Evolutionary conservation across 23 red algal genomes (phyloP).

Genomic region (Gracilaria caudata): DNA sequence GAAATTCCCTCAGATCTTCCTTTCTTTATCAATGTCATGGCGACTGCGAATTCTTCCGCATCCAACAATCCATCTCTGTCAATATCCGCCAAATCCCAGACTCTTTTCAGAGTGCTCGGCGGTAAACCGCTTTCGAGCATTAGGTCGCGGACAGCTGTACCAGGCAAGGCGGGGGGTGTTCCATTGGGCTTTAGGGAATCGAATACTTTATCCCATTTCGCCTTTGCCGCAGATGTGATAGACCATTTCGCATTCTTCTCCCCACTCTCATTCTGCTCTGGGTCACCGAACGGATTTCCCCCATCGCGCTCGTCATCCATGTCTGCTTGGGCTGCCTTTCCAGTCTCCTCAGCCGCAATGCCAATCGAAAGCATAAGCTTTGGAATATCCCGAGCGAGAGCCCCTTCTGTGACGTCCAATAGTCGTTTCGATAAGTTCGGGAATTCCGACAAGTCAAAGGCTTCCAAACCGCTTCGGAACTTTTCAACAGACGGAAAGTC

Average conservation of each 20-base stretch:
- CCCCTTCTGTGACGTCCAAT: slow-evolving; percentile 70
- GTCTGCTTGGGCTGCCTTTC: slow-evolving; percentile 46
- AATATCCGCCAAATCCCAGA: slow-evolving; percentile 91
- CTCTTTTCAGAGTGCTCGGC: slow-evolving; percentile 37
- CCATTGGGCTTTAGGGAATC: slow-evolving; percentile 50
- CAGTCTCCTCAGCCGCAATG: slow-evolving; percentile 41
- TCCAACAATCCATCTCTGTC: slow-evolving; percentile 85
- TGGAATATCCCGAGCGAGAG: slow-evolving; percentile 68
- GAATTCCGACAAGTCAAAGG: slow-evolving; percentile 68
- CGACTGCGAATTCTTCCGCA: slow-evolving; percentile 90
- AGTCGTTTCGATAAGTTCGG: slow-evolving; percentile 62
- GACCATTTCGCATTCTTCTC: slow-evolving; percentile 60
- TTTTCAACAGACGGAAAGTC: slow-evolving; percentile 77
- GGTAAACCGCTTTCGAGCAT: slow-evolving; percentile 79
- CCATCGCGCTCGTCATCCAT: slow-evolving; percentile 44
- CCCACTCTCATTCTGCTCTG: not conserved
- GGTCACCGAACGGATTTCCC: slow-evolving; percentile 67
- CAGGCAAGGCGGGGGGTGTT: slow-evolving; percentile 34
- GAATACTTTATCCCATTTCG: slow-evolving; percentile 80
- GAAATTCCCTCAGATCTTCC: slow-evolving; percentile 59
- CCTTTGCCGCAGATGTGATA: slow-evolving; percentile 43
- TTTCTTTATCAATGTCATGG: slow-evolving; percentile 80
- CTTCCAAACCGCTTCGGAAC: slow-evolving; percentile 61
- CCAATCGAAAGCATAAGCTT: slow-evolving; percentile 61
- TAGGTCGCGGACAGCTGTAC: slow-evolving; percentile 42